Conservation (phyloP, 2,329 filamentous ascomycete species). For the Aspergillus uvarum region DNA sequence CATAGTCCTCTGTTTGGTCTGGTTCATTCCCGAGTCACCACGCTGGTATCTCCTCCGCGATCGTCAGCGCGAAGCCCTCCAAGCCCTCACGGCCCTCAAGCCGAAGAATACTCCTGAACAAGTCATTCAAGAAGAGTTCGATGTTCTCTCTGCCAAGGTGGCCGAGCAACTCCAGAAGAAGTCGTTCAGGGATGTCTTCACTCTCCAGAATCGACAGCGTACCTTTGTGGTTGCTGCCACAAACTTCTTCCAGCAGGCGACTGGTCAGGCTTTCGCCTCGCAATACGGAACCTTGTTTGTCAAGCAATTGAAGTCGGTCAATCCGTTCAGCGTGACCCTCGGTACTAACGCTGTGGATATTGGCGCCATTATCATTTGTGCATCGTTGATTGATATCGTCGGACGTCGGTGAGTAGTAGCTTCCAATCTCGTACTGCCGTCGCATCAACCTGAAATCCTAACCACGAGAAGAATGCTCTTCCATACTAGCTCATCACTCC, state of each 20-base stretch:
- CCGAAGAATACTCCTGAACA: neutral
- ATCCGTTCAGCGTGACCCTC: conserved; percentile 1
- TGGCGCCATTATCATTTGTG: neutral
- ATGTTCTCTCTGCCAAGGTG: neutral
- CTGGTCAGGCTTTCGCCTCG: neutral
- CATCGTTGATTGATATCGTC: neutral
- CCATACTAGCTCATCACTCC: neutral
- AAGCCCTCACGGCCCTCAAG: neutral
- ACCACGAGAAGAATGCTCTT: neutral
- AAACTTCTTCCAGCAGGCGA: conserved; percentile 6
- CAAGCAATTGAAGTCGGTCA: conserved; percentile 3
- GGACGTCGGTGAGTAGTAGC: neutral
- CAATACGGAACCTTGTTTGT: conserved; percentile 6
- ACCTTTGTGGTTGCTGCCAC: neutral
- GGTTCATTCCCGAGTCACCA: conserved; percentile 5
- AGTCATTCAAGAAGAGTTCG: neutral
- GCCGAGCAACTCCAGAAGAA: neutral
- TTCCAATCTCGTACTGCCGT: no score
- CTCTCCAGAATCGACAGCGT: neutral
- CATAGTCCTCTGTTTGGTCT: neutral
- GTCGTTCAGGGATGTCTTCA: conserved; percentile 3
- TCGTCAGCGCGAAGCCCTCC: neutral
- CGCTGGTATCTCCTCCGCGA: conserved; percentile 5
- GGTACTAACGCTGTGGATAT: neutral
- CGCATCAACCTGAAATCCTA: neutral